Conservation (phyloP, 179 eudicot genomes). For the Silene noctiflora region DNA sequence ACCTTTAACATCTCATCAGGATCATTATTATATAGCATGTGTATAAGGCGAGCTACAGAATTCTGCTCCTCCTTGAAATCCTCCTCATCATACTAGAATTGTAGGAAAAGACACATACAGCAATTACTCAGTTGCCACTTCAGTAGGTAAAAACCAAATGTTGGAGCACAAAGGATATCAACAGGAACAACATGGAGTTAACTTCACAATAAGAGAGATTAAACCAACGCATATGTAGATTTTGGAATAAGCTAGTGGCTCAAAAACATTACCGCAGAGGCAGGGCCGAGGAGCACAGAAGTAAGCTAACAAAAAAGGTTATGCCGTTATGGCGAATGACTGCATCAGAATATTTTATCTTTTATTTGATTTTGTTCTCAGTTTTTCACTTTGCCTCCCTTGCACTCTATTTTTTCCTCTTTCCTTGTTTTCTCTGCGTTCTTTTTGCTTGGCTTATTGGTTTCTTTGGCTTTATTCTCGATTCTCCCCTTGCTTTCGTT, state of each 20-base stretch:
- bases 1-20: conserved; percentile 97
- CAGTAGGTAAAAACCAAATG: not conserved
- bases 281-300: not conserved
- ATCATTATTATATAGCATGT: conserved; percentile 81
- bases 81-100: conserved; percentile 75
- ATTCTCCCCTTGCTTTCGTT: too few species aligned
- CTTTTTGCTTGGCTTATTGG: too few species aligned
- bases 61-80: conserved; percentile 96
- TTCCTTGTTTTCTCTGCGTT: too few species aligned
- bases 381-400: too few species aligned
- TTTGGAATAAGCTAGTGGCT: not conserved
- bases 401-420: too few species aligned
- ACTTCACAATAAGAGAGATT: not conserved
- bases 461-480: too few species aligned
- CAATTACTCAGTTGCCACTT: not conserved
- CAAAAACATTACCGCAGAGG: not conserved
- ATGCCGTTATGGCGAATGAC: too few species aligned
- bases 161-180: not conserved
- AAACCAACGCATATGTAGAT: not conserved
- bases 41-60: conserved; percentile 93
- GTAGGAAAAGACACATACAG: conserved; percentile 13
- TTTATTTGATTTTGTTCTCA: not conserved
- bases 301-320: too few species aligned
- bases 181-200: not conserved
- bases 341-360: not conserved